phyloP scores from a whole-genome alignment of 2,329 filamentous ascomycete species.

The Pseudopithomyces chartarum region DNA sequence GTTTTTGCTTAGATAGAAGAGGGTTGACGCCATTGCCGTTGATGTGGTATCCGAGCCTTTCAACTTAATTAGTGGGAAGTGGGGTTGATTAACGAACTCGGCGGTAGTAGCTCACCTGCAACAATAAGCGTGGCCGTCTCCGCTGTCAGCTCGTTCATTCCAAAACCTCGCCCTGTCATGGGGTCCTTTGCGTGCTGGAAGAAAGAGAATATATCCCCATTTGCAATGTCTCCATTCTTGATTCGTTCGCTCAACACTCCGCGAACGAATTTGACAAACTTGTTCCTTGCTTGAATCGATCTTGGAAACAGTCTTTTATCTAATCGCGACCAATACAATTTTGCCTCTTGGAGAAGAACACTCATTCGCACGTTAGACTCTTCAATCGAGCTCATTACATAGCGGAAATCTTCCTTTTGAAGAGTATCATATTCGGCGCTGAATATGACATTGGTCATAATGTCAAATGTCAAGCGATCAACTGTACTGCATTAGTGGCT shows the following conservation, averaged over 20 bases:
- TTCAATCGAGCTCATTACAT: conserved; percentile 42
- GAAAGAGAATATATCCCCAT: conserved; percentile 48
- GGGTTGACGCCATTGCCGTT: neutral
- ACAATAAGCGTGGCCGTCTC: conserved; percentile 45
- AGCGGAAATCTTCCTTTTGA: conserved; percentile 34
- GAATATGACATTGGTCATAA: conserved; percentile 47
- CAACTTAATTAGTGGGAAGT: neutral
- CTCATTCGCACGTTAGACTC: conserved; percentile 41
- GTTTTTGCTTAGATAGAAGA: conserved; percentile 2
- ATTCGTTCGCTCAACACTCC: conserved; percentile 17
- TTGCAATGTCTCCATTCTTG: conserved; percentile 11
- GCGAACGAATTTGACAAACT: conserved; percentile 21
- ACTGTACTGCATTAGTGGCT: too few relatives aligned
- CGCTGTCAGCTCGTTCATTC: conserved; percentile 45
- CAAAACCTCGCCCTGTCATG: conserved; percentile 42
- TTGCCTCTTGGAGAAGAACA: conserved; percentile 30
- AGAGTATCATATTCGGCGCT: conserved; percentile 44
- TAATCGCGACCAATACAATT: conserved; percentile 15
- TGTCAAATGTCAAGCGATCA: conserved; percentile 55
- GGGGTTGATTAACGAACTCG: neutral
- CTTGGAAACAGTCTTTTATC: conserved; percentile 42
- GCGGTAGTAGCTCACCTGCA: neutral
- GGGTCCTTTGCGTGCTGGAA: conserved; percentile 48
- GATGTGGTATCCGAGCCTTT: conserved; percentile 8
- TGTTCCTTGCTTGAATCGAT: conserved; percentile 26